Evolutionary conservation across 2,329 filamentous ascomycete genomes (phyloP).

Genomic region (Diaporthe capsici): DNA sequence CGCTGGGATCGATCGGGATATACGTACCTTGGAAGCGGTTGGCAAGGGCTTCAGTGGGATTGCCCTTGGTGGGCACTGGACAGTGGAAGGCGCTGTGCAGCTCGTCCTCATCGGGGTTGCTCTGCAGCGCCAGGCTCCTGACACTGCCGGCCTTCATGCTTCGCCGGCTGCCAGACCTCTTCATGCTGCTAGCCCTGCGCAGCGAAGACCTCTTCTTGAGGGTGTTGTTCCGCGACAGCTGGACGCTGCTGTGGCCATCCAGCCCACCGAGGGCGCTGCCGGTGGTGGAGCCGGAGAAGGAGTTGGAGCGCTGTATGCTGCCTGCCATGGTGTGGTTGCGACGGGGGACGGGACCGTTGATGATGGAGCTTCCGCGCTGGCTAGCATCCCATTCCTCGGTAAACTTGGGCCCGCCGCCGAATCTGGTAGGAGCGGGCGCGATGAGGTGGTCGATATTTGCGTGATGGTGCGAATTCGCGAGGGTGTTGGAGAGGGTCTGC

Average conservation of each 20-base stretch:
- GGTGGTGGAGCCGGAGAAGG: constrained; percentile 67
- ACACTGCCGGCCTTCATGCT: constrained; percentile 91
- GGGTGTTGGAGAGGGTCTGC: constrained; percentile 43
- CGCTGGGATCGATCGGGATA: constrained; percentile 24
- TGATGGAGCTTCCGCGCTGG: constrained; percentile 75
- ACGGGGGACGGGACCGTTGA: constrained; percentile 60
- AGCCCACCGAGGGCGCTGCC: constrained; percentile 56
- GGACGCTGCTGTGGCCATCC: constrained; percentile 50
- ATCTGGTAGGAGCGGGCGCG: constrained; percentile 45
- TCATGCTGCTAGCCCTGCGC: constrained; percentile 79
- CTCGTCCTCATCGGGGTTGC: constrained; percentile 76
- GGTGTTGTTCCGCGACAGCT: constrained; percentile 73
- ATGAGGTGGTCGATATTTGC: constrained; percentile 39
- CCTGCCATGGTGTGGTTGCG: constrained; percentile 38
- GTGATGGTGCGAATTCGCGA: constrained; percentile 42
- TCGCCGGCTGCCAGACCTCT: constrained; percentile 83
- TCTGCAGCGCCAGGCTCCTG: constrained; percentile 81
- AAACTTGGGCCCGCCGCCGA: constrained; percentile 67
- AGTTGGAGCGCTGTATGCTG: constrained; percentile 73
- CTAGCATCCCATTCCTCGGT: constrained; percentile 81
- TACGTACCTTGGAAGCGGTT: constrained; percentile 87
- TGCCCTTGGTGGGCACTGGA: constrained; percentile 88
- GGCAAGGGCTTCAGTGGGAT: constrained; percentile 88
- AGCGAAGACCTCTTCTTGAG: constrained; percentile 91
- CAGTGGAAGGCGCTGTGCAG: constrained; percentile 89